Base-by-base conservation (phyloP, 2,329 filamentous ascomycete genomes). In the Dactylonectria estremocensis region DNA sequence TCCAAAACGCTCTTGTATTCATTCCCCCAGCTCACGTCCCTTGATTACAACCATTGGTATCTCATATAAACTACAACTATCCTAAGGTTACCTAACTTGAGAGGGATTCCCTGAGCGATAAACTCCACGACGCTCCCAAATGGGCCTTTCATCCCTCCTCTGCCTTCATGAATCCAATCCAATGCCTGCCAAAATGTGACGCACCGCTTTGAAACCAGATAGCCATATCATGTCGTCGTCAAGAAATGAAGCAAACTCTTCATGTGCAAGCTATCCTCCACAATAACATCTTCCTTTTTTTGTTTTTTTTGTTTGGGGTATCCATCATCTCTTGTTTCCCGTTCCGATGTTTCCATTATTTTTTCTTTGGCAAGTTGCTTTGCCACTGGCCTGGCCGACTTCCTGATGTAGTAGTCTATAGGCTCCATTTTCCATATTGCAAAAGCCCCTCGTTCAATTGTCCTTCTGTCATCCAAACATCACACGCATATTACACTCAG, bases 221-320 rank as follows among this genome's bases (percentile, higher is more conserved):
- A 75, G 72, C 73, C 70, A 72, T 74, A 64, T 78, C 76, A 73
- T 78, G 67, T 78, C 76, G 70, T 78, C 76, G 74, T 78, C 69
- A 78, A 74, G 69, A 71, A 70, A 66, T 64, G 65, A 74, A 74
- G 67, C 68, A 71, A 66, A 70, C 54, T 49, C 69, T 69, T 62
- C 53, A 72, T 72, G 62, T 65, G 67, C 68, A 71, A 69, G 52
- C 64, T 33, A 45, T 67, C 60, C 68, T 64, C 64, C 53, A 49
- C 66, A 48, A 62, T 61, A 57, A 61, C 61, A 50, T 60, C 35
- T 60, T 48, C 37, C 16, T 64, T 52, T 57, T 69, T 70, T 67
- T 64, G 48, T 57, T 69, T 70, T 67, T 69, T 48, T 68, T 45
- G 18, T 24, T 43, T 52, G 48, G 50, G 61, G 69, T 69, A 65